Percentiles rank a stretch among this genome's conserved stretches.
Conservation (phyloP, 2,329 filamentous ascomycete species). For the Knufia petricola region DNA sequence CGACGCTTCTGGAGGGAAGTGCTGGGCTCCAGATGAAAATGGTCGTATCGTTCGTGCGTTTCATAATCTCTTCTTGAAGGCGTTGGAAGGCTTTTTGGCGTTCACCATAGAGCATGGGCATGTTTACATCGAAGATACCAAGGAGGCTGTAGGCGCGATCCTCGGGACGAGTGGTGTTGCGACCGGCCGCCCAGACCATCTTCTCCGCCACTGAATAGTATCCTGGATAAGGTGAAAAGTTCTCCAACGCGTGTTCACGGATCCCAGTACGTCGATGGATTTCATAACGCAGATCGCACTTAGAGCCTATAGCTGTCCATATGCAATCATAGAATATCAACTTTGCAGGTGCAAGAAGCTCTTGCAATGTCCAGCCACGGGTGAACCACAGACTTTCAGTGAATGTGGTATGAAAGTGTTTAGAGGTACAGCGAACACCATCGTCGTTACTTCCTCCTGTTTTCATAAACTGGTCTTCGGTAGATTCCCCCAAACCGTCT, state of each 20-base stretch:
- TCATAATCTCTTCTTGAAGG: constrained; percentile 17
- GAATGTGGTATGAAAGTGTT: not conserved
- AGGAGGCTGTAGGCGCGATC: constrained; percentile 26
- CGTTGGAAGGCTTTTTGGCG: constrained; percentile 18
- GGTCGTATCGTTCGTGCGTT: constrained; percentile 11
- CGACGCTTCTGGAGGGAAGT: too few species aligned
- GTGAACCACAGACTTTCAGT: constrained; percentile 17
- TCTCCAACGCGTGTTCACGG: constrained; percentile 15
- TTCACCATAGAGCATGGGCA: constrained; percentile 28
- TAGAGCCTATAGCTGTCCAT: constrained; percentile 21
- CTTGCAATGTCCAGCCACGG: constrained; percentile 22
- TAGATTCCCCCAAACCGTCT: not conserved
- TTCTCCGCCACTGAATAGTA: not conserved
- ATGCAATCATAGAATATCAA: constrained; percentile 26
- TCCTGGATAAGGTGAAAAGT: too few species aligned
- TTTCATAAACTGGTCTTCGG: too few species aligned
- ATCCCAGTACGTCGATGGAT: constrained; percentile 25
- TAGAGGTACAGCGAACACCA: too few species aligned
- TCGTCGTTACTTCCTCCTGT: too few species aligned
- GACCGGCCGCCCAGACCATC: constrained; percentile 20
- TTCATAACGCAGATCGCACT: constrained; percentile 19
- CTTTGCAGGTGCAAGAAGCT: constrained; percentile 21
- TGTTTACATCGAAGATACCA: constrained; percentile 25
- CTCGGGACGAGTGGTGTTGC: constrained; percentile 23
- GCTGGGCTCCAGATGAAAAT: not conserved